Base-by-base conservation (phyloP, 257 asterid species). In the Petunia secreta region DNA sequence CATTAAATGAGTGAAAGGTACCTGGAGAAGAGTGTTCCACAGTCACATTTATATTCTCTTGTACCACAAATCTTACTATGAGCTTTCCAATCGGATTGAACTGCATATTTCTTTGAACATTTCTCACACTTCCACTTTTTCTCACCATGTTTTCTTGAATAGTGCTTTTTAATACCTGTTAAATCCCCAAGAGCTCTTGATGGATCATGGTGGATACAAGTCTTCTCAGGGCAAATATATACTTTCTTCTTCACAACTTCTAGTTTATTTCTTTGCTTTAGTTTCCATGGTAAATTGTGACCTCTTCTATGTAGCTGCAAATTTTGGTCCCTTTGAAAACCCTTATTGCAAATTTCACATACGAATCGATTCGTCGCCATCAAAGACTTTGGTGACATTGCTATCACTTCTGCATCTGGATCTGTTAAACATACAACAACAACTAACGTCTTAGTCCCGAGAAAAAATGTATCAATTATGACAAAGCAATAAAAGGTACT, bases 11-110 rank as follows among this genome's bases (percentile, higher is more conserved):
- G 5, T 10, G 38, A 8, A 59, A 5, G 9, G 5, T 75, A 82
- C 84, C 84, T 82, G 14, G 84, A 82, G 81, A 82, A 82, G 15
- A 82, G 84, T 4, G 84, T 82, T 41, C 84, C 84, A 82, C 84
- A 82, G 73, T 82, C 84, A 46, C 84, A 82, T 82, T 78, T 75
- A 43, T 82, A 82, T 59, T 76, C 84, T n/a, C 80, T 76, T 7
- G 84, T 82, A 15, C 84, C 84, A 82, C 84, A 82, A 57, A 68
- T 82, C 81, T 82, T 82, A 3, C 69, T 38, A 76, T 82, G 84
- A 46, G 84, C 84, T 65, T 82, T 82, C 81, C 80, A 82, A 41
- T 76, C 81, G 16, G 84, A 82, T 10, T 75, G 81, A 40, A 81
- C 81, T 3, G 84, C 84, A 65, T 76, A 82, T 38, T 57, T 43